phyloP scores from a whole-genome alignment of 805 yeast species.

The Cyberlindnera mrakii region DNA sequence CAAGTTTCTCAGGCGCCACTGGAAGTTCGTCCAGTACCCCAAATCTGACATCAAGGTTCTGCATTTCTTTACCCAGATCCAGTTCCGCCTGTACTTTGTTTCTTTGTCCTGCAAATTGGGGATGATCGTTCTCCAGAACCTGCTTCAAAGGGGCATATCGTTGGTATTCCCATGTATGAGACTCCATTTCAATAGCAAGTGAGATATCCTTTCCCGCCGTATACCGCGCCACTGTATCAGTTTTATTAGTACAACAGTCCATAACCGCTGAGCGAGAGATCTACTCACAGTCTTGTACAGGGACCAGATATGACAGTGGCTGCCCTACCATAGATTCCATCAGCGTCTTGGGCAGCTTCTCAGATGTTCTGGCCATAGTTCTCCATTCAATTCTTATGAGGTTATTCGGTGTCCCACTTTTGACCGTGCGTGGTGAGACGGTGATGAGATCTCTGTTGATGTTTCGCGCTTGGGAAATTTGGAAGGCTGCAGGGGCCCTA shows the following conservation, averaged over 20 bases:
- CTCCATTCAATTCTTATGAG: not conserved
- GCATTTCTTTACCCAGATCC: conserved; percentile 3
- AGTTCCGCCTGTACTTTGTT: conserved; percentile 6
- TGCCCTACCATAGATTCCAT: conserved; percentile 26
- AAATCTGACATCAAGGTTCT: conserved; percentile 1
- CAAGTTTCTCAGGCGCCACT: not conserved
- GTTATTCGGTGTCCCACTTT: too few species aligned
- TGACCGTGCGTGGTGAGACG: too few species aligned
- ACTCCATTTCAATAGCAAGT: conserved; percentile 4
- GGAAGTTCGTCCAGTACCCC: conserved; percentile 2
- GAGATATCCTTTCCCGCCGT: not conserved
- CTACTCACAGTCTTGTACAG: conserved; percentile 33
- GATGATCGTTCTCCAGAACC: conserved; percentile 1
- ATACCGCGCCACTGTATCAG: conserved; percentile 5
- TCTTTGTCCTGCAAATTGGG: conserved; percentile 11
- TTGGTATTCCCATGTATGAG: not conserved
- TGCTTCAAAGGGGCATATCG: not conserved
- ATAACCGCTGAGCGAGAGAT: too few species aligned
- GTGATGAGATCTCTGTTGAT: too few species aligned
- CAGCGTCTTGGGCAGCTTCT: conserved; percentile 16
- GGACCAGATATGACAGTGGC: conserved; percentile 33
- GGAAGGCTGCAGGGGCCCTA: too few species aligned
- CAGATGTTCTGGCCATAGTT: not conserved
- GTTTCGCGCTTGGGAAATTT: too few species aligned
- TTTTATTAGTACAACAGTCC: too few species aligned